Conservation (phyloP, 768 basidiomycete species). For the Lentinula sp. region DNA sequence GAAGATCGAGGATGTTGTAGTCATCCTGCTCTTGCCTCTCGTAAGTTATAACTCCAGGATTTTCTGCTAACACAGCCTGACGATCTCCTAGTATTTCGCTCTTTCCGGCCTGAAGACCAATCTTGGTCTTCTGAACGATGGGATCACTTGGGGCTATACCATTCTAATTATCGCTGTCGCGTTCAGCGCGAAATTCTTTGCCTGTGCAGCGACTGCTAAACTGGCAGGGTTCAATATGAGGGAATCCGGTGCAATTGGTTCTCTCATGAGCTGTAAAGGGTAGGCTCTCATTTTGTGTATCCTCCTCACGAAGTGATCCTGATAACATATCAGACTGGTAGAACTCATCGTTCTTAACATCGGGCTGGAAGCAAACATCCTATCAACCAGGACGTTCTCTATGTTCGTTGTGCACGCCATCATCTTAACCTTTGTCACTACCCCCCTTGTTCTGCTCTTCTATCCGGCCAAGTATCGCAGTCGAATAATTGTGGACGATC, state of each 20-base stretch:
- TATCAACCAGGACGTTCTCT: constrained; percentile 66
- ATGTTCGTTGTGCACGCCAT: constrained; percentile 85
- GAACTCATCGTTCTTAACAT: constrained; percentile 92
- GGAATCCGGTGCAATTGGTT: constrained; percentile 80
- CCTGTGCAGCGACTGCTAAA: constrained; percentile 58
- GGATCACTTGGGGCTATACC: constrained; percentile 77
- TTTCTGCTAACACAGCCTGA: neutral
- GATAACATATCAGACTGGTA: constrained; percentile 41
- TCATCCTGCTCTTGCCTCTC: constrained; percentile 69
- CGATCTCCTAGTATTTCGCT: constrained; percentile 57
- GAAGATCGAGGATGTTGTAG: constrained; percentile 84
- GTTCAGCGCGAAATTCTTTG: constrained; percentile 74
- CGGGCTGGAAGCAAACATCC: constrained; percentile 62
- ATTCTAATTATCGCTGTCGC: constrained; percentile 69
- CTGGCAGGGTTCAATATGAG: constrained; percentile 60
- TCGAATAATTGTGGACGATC: constrained; percentile 11
- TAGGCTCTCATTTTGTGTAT: constrained; percentile 22
- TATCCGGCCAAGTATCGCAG: constrained; percentile 63
- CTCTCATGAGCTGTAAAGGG: constrained; percentile 91
- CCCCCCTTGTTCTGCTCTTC: constrained; percentile 71
- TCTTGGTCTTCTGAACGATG: constrained; percentile 68
- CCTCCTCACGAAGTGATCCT: neutral
- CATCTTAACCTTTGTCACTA: constrained; percentile 77
- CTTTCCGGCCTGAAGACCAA: constrained; percentile 78
- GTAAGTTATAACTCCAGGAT: constrained; percentile 32